Evolutionary conservation across 1,139 yeast species (phyloP), one percentile per base, ranked within the genome.

Genomic region (Taphrina sp.): DNA sequence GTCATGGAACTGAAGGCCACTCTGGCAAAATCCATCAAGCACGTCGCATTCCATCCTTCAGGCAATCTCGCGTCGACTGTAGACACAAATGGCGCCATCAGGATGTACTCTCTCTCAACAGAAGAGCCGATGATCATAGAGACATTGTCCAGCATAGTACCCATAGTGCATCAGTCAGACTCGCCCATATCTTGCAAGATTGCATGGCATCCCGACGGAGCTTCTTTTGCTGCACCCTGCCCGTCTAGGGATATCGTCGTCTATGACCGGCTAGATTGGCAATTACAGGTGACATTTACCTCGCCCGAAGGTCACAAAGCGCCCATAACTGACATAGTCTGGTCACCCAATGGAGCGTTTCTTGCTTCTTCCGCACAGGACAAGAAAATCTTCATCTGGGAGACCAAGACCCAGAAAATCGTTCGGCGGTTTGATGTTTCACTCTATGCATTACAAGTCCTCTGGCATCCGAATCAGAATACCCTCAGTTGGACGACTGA

Each of bases 201-300:
- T 1, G 76, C 74, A 12, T 82, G 85, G 84, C 80, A 77, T 63
- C 82, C 83, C 3, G 74, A 77, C 56, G 95, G 95, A 10, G 77
- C 78, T 53, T 69, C 70, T 17, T 73, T 88, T 58, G 85, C 90
- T 1, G 65, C 82, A 14, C 86, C 85, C 1, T 70, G 76, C 1
- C 66, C 70, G 29, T 63, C 71, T 12, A 69, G 58, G n/a, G 62
- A 58, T 34, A 68, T 72, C 62, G 75, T 67, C 36, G 64, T 71
- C 19, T 72, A 62, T 61, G 61, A 67, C 24, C 46, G 63, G 3
- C 31, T 47, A 16, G 58, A 55, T 19, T 63, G 65, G 65, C 58
- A 59, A 24, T 59, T 62, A 3, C 37, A 52, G 22, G 56, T 58
- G 20, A 52, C 58, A 4, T 57, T 53, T 38, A 42, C 39, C 19